Base-by-base conservation (phyloP, 495 filamentous ascomycete species). In the Annulohypoxylon bovei region DNA sequence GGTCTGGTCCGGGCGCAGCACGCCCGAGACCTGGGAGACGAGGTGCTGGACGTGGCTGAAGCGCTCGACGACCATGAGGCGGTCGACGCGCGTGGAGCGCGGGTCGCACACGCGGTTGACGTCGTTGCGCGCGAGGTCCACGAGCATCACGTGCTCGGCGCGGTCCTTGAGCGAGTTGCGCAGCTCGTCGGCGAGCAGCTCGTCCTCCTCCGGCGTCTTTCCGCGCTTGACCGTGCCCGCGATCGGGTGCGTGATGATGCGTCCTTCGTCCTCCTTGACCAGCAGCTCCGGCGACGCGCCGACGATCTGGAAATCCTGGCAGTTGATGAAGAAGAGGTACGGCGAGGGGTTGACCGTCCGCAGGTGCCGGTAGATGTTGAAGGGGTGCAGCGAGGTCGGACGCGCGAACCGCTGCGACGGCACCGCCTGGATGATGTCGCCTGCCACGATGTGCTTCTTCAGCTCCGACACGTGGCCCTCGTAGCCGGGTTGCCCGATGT, bases 11-110 rank as follows among this genome's bases (percentile, higher is more conserved):
- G 85, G 82, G 4, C 95, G 88, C 25, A 98, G 82, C 20, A 94
- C 85, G 12, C 95, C 96, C 0, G 92, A 95, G 1, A 99, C 95
- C 79, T 99, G 94, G 2, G 93, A 96, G 11, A 96, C 93, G 16
- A 99, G 86, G 77, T 99, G 95, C 85, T 98, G 96, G 27, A 99
- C 95, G 75, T 99, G 96, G 18, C 89, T 92, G 83, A 99, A 99
- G 60, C 90, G 89, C 81, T 99, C 93, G 52, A 99, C 94, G 2
- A 94, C 91, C 95, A 98, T 98, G 53, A 99, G 82, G 3, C 91
- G 85, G 80, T 99, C 95, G 6, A 98, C 95, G 47, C 90, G 88
- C 7, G 94, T 97, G 11, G 93, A 92, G 11, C 87, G 82, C 2
- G 95, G 95, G 79, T 98, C 94, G 81, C 94, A 97, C 12, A 99